Evolutionary conservation across 805 yeast species (phyloP).

Genomic region (Spathaspora girioi): DNA sequence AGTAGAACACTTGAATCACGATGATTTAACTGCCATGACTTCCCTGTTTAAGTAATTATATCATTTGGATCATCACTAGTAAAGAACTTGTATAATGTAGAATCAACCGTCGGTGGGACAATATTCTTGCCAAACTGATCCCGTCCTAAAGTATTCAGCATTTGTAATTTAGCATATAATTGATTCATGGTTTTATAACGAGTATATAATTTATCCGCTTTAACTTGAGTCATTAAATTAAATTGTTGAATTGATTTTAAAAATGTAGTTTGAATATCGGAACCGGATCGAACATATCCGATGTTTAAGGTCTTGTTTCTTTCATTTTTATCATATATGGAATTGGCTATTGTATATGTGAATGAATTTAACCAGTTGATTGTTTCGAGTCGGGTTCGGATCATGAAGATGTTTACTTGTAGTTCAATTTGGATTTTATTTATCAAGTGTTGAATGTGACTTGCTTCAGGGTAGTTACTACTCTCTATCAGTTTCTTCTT

Average conservation of each 20-base stretch:
- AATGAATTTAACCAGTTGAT: constrained; percentile 53
- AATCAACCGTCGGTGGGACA: constrained; percentile 49
- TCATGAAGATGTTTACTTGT: constrained; percentile 49
- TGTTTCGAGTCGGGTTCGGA: constrained; percentile 44
- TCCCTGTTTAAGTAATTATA: constrained; percentile 12
- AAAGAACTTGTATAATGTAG: constrained; percentile 45
- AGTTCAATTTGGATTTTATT: constrained; percentile 44
- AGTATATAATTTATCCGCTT: constrained; percentile 42
- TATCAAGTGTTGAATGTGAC: constrained; percentile 39
- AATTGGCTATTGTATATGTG: constrained; percentile 50
- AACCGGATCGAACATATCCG: constrained; percentile 54
- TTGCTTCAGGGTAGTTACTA: constrained; percentile 12
- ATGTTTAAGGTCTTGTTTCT: constrained; percentile 53
- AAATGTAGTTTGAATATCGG: constrained; percentile 43
- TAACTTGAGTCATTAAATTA: constrained; percentile 51
- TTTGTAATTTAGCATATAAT: constrained; percentile 23
- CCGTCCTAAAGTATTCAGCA: constrained; percentile 31
- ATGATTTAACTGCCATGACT: constrained; percentile 46
- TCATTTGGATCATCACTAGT: constrained; percentile 50
- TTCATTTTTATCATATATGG: constrained; percentile 53
- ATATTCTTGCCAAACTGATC: constrained; percentile 43
- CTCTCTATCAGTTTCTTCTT: constrained; percentile 5
- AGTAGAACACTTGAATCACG: constrained; percentile 15
- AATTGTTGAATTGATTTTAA: constrained; percentile 52
- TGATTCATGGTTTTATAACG: constrained; percentile 38